Evolutionary conservation across 2,329 filamentous ascomycete genomes (phyloP).

Genomic region (Phaeosphaeria sp.): DNA sequence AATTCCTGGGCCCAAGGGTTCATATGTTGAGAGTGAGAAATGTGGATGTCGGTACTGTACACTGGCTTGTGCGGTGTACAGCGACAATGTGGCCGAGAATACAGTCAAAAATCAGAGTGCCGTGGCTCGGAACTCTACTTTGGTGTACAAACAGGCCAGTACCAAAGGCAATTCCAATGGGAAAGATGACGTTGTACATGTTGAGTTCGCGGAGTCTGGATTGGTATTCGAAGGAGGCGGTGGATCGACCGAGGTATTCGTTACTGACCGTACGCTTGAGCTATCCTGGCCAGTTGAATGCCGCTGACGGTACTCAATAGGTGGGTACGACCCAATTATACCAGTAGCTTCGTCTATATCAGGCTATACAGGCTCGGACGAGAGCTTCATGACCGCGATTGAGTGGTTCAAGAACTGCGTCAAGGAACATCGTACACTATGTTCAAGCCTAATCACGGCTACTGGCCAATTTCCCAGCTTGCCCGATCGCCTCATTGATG

Average conservation of each 20-base stretch:
- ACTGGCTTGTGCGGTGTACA: neutral
- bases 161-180: neutral
- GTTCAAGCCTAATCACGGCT: neutral
- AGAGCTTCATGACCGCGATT: neutral
- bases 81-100: neutral
- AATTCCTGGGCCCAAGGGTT: neutral
- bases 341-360: neutral
- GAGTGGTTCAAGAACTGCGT: slow-evolving; percentile 4
- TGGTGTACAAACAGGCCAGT: too few relatives aligned
- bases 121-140: neutral
- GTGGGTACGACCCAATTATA: neutral
- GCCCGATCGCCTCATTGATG: neutral
- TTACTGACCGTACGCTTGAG: neutral
- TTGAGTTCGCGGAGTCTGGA: neutral
- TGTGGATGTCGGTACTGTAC: neutral
- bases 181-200: neutral
- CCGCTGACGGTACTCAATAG: neutral
- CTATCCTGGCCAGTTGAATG: neutral
- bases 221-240: neutral
- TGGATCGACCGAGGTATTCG: slow-evolving; percentile 1
- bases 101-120: neutral
- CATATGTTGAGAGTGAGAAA: neutral
- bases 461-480: neutral
- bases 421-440: neutral
- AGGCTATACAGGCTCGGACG: slow-evolving; percentile 3